Conservation (phyloP, 495 filamentous ascomycete genomes). For the Penicillium steckii region DNA sequence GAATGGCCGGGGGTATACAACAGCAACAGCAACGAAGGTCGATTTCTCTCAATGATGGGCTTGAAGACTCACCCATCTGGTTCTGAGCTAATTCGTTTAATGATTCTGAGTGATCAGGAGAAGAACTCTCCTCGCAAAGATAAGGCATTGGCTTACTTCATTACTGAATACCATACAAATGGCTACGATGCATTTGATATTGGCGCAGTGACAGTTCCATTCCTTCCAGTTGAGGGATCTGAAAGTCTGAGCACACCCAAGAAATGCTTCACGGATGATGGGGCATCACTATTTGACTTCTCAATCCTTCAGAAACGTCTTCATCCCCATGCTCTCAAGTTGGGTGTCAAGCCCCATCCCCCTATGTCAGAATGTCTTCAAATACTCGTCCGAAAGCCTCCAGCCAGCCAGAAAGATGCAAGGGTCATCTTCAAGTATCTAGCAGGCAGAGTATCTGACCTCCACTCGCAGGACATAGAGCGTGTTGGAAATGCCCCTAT, state of each 20-base stretch:
- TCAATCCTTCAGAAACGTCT: slow-evolving; percentile 71
- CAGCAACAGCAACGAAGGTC: slow-evolving; percentile 62
- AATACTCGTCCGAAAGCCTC: slow-evolving; percentile 66
- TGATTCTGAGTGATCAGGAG: slow-evolving; percentile 57
- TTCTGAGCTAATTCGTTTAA: slow-evolving; percentile 69
- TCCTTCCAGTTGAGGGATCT: slow-evolving; percentile 70
- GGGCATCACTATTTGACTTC: slow-evolving; percentile 74
- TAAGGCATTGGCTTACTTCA: slow-evolving; percentile 77
- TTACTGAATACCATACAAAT: slow-evolving; percentile 73
- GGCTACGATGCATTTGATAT: slow-evolving; percentile 65
- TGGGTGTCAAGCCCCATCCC: slow-evolving; percentile 80
- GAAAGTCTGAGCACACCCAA: slow-evolving; percentile 65
- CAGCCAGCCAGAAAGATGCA: slow-evolving; percentile 61
- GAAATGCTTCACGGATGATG: slow-evolving; percentile 79
- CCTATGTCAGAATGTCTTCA: slow-evolving; percentile 72
- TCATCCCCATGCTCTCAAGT: slow-evolving; percentile 71
- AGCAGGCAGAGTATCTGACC: slow-evolving; percentile 68
- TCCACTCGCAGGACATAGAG: slow-evolving; percentile 58
- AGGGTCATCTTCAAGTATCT: slow-evolving; percentile 77
- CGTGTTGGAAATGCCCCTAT: slow-evolving; percentile 62
- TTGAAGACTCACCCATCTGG: slow-evolving; percentile 67
- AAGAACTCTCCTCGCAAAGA: slow-evolving; percentile 56
- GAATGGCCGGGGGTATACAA: slow-evolving; percentile 77
- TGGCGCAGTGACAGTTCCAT: slow-evolving; percentile 54
- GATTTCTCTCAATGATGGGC: slow-evolving; percentile 69